A percentile compares a stretch with the other conserved stretches of the same genome.
Evolutionary conservation across 345 rosid genomes (phyloP).

Genomic region (Lepidium sativum): DNA sequence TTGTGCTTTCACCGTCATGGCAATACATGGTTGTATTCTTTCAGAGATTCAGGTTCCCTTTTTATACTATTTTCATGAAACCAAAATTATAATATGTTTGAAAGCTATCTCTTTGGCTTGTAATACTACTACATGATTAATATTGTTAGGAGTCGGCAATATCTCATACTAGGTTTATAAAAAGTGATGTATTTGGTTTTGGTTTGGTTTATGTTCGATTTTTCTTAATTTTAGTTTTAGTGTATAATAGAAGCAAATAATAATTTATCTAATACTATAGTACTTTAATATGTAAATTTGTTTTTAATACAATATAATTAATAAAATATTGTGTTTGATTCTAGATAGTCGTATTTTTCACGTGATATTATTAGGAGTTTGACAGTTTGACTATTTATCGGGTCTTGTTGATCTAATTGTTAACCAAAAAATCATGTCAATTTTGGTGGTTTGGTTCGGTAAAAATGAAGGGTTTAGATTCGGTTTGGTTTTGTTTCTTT

Average conservation of each 20-base stretch:
- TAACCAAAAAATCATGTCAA: too few relatives aligned
- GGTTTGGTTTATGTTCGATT: background rate
- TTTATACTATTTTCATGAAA: background rate
- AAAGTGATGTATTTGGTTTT: too few relatives aligned
- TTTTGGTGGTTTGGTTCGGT: too few relatives aligned
- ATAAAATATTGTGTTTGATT: too few relatives aligned
- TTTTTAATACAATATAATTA: too few relatives aligned
- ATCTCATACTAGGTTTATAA: background rate
- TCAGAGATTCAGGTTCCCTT: conserved; percentile 71
- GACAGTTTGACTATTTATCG: too few relatives aligned
- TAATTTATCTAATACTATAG: too few relatives aligned
- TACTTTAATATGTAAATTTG: background rate
- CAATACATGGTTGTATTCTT: conserved; percentile 84
- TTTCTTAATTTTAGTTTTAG: background rate
- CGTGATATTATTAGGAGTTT: too few relatives aligned
- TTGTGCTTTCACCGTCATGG: conserved; percentile 90
- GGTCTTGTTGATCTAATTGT: background rate
- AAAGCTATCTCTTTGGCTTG: background rate
- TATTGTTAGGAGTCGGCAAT: too few relatives aligned
- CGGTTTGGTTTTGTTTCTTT: background rate
- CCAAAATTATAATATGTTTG: background rate
- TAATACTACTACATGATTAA: too few relatives aligned
- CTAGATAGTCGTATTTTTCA: too few relatives aligned
- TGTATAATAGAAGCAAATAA: background rate
- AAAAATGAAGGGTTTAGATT: too few relatives aligned